Evolutionary conservation across 352 stramenopile species (phyloP).

Genomic region (Globisporangium irregulare): DNA sequence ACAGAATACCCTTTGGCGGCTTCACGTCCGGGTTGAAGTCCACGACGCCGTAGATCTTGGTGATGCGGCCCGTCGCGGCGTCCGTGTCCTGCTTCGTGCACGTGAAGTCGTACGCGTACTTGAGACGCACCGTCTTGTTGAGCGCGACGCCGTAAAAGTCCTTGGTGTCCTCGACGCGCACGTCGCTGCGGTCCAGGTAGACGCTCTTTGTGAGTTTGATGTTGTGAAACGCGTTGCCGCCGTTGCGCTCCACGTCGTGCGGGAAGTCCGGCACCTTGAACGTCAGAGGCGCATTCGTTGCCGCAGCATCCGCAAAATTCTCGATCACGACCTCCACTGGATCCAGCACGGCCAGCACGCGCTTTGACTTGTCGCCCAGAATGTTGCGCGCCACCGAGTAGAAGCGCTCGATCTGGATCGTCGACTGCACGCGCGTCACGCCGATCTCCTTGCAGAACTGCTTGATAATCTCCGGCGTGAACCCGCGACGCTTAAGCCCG

Average conservation of each 20-base stretch:
- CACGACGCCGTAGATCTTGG: constrained; percentile 57
- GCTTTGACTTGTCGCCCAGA: constrained; percentile 69
- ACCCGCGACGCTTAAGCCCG: constrained; percentile 85
- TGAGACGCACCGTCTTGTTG: constrained; percentile 95
- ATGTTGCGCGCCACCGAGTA: constrained; percentile 68
- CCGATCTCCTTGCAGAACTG: constrained; percentile 87
- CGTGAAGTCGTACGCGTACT: constrained; percentile 94
- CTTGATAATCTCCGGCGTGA: constrained; percentile 84
- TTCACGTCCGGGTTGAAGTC: constrained; percentile 83
- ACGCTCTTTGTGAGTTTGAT: constrained; percentile 60
- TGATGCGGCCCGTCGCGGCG: constrained; percentile 38
- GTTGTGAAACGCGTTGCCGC: constrained; percentile 50
- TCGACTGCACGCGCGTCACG: constrained; percentile 84
- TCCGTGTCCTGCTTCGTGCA: constrained; percentile 89
- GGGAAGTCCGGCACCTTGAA: constrained; percentile 70
- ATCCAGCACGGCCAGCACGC: constrained; percentile 79
- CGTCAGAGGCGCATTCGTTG: constrained; percentile 32
- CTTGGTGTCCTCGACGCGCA: constrained; percentile 55
- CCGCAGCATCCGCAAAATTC: constrained; percentile 51
- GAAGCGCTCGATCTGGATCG: constrained; percentile 82
- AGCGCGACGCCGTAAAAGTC: constrained; percentile 96
- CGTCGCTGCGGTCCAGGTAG: constrained; percentile 72
- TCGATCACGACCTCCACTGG: constrained; percentile 69
- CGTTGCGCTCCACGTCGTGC: constrained; percentile 62
- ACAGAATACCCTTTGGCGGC: constrained; percentile 92